Percentiles rank a stretch among this genome's conserved stretches.
Evolutionary conservation across 2,329 filamentous ascomycete species (phyloP).

Genomic region (Cercospora sesami): DNA sequence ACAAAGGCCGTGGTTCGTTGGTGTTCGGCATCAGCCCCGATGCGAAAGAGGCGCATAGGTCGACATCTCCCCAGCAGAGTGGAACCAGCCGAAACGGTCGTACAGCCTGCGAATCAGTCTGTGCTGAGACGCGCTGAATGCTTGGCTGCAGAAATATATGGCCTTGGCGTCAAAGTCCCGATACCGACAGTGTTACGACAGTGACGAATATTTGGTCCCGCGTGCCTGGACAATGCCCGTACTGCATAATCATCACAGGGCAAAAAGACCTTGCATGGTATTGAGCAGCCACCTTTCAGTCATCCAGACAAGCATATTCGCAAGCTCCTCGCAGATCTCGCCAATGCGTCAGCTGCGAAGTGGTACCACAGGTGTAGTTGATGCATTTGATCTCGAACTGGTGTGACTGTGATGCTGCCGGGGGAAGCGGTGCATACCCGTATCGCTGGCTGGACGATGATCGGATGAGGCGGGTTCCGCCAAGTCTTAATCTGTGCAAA

Average conservation of each 20-base stretch:
- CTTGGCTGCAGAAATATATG: slow-evolving; percentile 8
- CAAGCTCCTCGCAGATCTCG: slow-evolving; percentile 1
- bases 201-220: neutral
- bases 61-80: neutral
- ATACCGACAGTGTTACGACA: slow-evolving; percentile 6
- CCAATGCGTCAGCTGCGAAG: slow-evolving; percentile 6
- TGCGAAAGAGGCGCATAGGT: neutral
- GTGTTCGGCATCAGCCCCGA: neutral
- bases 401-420: slow-evolving; percentile 2
- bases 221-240: slow-evolving; percentile 25
- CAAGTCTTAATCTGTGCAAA: slow-evolving; percentile 4
- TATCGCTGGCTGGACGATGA: slow-evolving; percentile 6
- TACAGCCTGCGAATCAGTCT: neutral
- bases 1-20: neutral
- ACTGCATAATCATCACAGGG: slow-evolving; percentile 10
- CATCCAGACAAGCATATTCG: neutral
- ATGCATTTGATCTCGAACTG: neutral
- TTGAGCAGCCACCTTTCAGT: slow-evolving; percentile 10
- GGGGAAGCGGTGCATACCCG: slow-evolving; percentile 9
- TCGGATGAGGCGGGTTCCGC: slow-evolving; percentile 3
- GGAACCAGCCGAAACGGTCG: slow-evolving; percentile 3
- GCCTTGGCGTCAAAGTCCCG: neutral
- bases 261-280: slow-evolving; percentile 6
- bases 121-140: slow-evolving; percentile 3
- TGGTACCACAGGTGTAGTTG: slow-evolving; percentile 7